Evolutionary conservation across 2,329 filamentous ascomycete genomes (phyloP), one percentile per base, ranked within the genome.

Genomic region (Penicillium sp.): DNA sequence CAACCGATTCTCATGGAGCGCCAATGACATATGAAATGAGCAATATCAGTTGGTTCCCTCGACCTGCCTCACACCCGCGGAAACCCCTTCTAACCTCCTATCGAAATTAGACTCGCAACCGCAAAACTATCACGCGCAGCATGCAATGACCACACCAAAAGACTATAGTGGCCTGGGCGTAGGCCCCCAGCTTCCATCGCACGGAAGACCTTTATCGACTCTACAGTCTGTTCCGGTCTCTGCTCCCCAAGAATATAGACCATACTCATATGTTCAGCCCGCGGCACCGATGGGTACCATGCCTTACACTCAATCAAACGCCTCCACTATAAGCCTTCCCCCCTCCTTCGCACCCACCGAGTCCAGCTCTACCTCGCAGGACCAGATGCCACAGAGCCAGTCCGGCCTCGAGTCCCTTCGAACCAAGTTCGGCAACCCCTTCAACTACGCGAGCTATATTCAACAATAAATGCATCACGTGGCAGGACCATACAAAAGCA

Each of bases 261-360:
- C 71, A 15, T 76, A 70, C 50, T 59, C 74, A 17, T 75, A 76
- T 53, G 71, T 69, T 22, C 59, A 68, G 38, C 63, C 74, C 15
- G 68, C 74, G 3, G 71, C 68, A 33, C 60, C 71, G 37, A 72
- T 73, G 58, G 70, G 72, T 28, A 64, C 66, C 6, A 68, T 76
- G 26, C 72, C 75, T 0, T 79, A 73, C 58, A 66, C 69, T 9
- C 73, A 76, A 54, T 69, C 72, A 37, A 76, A 73, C 44, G n/a
- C 75, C 22, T 76, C 76, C n/a, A 72, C 68, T 28, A 64, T 78
- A 61, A 78, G 71, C 49, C 72, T 78, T 13, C 74, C 76, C 12
- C 69, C 74, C 1, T 73, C 76, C 7, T 75, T 72, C 49, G 72
- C 72, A 17, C 68, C 72, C n/a, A 65, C 71, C 15, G 73, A 75